phyloP scores from a whole-genome alignment of 2,329 filamentous ascomycete species.

The Xylaria sp. region DNA sequence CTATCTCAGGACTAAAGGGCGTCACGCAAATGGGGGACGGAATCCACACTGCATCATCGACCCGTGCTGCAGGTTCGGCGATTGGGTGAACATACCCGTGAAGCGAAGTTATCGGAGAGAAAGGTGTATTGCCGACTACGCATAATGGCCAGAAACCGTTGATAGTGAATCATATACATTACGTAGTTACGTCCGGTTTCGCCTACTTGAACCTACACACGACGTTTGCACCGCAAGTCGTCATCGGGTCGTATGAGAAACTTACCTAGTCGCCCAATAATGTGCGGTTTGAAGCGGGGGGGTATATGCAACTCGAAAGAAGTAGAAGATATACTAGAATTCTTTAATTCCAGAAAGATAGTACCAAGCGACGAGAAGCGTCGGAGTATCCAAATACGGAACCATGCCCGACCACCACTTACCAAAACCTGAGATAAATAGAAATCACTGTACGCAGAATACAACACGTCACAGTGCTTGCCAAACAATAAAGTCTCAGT shows the following conservation, averaged over 20 bases:
- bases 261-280: background rate
- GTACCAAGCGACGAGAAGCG: background rate
- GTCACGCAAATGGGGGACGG: background rate
- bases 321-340: background rate
- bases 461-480: background rate
- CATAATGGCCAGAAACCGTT: background rate
- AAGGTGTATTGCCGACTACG: background rate
- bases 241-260: background rate
- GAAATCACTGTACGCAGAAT: background rate
- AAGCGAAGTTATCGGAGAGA: background rate
- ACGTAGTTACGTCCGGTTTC: background rate
- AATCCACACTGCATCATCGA: conserved; percentile 16
- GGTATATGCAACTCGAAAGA: background rate
- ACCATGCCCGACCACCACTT: background rate
- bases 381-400: background rate
- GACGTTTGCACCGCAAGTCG: background rate
- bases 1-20: background rate
- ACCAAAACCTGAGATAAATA: no score
- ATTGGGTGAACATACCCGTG: conserved; percentile 8
- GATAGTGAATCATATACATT: background rate
- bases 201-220: background rate
- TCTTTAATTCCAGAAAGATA: no score
- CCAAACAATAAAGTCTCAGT: background rate
- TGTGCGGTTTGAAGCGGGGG: background rate
- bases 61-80: conserved; percentile 19